Evolutionary conservation across 768 basidiomycete species (phyloP).

Genomic region (Rhizopogon salebrosus): DNA sequence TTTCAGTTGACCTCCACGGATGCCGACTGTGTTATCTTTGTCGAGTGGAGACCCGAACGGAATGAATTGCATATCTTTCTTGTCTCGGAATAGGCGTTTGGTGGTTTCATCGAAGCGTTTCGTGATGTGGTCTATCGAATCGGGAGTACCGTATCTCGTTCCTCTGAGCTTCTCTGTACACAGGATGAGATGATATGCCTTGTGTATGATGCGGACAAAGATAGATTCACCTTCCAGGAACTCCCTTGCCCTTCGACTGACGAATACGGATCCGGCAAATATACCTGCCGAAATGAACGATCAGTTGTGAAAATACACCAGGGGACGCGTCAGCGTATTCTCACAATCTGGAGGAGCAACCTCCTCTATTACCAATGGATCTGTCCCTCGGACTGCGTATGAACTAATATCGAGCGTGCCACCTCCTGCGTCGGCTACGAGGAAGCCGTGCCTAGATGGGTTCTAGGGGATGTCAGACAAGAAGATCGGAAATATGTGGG

Average conservation of each 20-base stretch:
- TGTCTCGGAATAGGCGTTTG: constrained; percentile 71
- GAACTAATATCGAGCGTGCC: constrained; percentile 80
- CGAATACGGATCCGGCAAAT: constrained; percentile 81
- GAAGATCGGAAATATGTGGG: neutral
- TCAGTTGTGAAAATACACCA: neutral
- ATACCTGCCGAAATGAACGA: constrained; percentile 42
- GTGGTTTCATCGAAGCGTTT: constrained; percentile 80
- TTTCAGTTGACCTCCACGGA: constrained; percentile 67
- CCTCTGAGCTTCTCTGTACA: constrained; percentile 60
- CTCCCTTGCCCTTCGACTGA: constrained; percentile 66
- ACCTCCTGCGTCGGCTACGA: constrained; percentile 78
- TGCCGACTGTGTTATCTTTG: constrained; percentile 65
- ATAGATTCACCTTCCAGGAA: constrained; percentile 56
- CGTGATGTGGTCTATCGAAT: constrained; percentile 74
- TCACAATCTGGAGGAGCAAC: constrained; percentile 78
- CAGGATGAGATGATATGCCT: constrained; percentile 4
- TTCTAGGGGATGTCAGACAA: constrained; percentile 37
- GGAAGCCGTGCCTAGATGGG: constrained; percentile 70
- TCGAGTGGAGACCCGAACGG: constrained; percentile 76
- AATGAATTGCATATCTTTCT: constrained; percentile 63
- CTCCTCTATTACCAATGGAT: constrained; percentile 75
- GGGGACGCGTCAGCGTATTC: constrained; percentile 16
- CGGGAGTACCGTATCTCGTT: constrained; percentile 68
- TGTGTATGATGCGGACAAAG: constrained; percentile 1
- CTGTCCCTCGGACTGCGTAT: constrained; percentile 65